phyloP scores from a whole-genome alignment of 2,329 filamentous ascomycete genomes.

The Coleophoma crateriformis region DNA sequence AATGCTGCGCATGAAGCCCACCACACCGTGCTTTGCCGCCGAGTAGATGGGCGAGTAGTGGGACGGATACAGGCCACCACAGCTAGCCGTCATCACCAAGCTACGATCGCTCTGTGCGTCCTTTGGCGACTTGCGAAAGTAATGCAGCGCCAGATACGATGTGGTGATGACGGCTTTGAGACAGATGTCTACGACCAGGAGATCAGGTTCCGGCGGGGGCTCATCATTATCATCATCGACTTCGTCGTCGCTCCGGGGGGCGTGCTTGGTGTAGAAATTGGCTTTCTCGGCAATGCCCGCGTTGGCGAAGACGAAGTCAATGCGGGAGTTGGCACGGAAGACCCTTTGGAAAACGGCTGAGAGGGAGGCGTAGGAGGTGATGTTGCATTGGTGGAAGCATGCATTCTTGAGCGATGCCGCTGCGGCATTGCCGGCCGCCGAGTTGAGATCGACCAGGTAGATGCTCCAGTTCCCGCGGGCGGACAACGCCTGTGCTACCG shows the following conservation, averaged over 20 bases:
- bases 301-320: slow-evolving; percentile 9
- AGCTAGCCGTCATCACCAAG: slow-evolving; percentile 4
- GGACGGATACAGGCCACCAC: slow-evolving; percentile 7
- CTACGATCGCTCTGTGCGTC: not conserved
- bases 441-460: not conserved
- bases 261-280: slow-evolving; percentile 6
- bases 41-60: slow-evolving; percentile 8
- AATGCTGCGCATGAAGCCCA: slow-evolving; percentile 3
- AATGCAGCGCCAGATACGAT: not conserved
- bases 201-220: not conserved
- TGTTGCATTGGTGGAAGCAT: not conserved
- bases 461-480: not conserved
- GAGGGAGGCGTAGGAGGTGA: not conserved
- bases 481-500: not conserved
- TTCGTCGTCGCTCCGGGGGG: too few relatives aligned
- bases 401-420: not conserved
- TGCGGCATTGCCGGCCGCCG: not conserved
- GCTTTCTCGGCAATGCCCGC: slow-evolving; percentile 5
- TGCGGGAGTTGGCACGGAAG: not conserved
- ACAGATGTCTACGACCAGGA: not conserved
- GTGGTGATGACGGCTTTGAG: not conserved
- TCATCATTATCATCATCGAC: not conserved
- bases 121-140: not conserved
- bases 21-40: slow-evolving; percentile 6
- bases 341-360: not conserved